Percentiles rank a stretch among this genome's conserved stretches.
phyloP scores from a whole-genome alignment of 1,284 basidiomycete species.

The Trametes versicolor region DNA sequence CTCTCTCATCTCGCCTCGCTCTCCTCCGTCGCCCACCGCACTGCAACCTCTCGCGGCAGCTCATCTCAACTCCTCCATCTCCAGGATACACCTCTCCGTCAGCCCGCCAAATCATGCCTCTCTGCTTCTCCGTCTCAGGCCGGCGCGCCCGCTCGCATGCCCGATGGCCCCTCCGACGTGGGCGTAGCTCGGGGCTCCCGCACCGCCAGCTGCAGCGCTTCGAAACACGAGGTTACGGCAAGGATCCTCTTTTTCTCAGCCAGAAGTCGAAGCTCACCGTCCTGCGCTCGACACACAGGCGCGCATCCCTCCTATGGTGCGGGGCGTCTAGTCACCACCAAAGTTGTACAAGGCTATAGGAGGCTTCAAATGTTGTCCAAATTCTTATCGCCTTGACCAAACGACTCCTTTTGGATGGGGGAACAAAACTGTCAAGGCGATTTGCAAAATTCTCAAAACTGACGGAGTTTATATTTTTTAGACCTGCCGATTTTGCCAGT shows the following conservation, averaged over 20 bases:
- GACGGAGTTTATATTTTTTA: no score
- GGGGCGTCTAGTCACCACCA: no score
- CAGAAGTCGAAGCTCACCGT: slow-evolving; percentile 29
- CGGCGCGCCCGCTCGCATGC: not conserved
- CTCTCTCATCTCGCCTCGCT: slow-evolving; percentile 1
- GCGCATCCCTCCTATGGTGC: slow-evolving; percentile 20
- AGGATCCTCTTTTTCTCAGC: slow-evolving; percentile 34
- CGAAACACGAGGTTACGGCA: slow-evolving; percentile 31
- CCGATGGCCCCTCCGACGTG: slow-evolving; percentile 7
- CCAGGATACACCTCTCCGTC: not conserved
- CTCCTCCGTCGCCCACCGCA: slow-evolving; percentile 5
- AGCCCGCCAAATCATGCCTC: not conserved
- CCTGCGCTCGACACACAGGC: slow-evolving; percentile 12
- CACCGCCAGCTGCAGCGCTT: slow-evolving; percentile 28
- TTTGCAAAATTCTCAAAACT: no score
- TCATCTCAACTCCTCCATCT: slow-evolving; percentile 3
- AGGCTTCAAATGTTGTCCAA: no score
- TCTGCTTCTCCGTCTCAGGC: not conserved
- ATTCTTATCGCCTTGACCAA: no score
- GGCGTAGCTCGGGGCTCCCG: slow-evolving; percentile 12
- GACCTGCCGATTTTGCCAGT: no score
- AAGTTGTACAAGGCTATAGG: no score
- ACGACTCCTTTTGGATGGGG: no score
- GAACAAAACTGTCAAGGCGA: no score
- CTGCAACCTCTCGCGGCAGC: slow-evolving; percentile 6